phyloP scores from a whole-genome alignment of 75 land plant species.

The Selaginella tamariscina region DNA sequence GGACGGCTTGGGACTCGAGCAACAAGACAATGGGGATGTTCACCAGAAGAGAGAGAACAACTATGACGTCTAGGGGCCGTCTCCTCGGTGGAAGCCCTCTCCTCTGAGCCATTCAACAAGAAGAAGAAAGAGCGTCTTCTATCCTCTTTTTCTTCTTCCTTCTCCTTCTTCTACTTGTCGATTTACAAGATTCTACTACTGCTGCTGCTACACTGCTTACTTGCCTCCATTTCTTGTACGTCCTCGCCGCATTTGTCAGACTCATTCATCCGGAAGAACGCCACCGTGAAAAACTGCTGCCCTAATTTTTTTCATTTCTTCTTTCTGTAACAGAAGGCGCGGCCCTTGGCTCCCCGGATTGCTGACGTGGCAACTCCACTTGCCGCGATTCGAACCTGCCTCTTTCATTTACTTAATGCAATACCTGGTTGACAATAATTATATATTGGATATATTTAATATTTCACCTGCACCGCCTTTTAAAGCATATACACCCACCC shows the following conservation, averaged over 20 bases:
- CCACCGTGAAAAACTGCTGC: background rate
- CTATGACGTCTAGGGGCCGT: background rate
- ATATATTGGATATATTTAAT: too few species aligned
- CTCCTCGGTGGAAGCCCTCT: background rate
- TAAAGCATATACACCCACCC: too few species aligned
- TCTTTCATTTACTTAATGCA: too few species aligned
- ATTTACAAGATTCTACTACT: background rate
- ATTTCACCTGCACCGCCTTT: too few species aligned
- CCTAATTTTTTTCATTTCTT: background rate
- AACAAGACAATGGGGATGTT: constrained; percentile 1
- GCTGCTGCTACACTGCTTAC: background rate
- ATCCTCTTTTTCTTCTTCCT: background rate
- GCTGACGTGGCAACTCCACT: background rate
- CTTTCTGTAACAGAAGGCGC: background rate
- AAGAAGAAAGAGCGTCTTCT: background rate
- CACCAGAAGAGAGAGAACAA: background rate
- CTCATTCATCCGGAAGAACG: background rate
- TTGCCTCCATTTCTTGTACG: background rate
- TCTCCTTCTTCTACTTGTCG: background rate
- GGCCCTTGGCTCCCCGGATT: background rate
- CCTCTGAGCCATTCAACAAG: background rate
- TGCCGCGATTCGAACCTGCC: too few species aligned
- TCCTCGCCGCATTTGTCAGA: background rate
- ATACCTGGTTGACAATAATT: too few species aligned
- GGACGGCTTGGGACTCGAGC: background rate